A percentile compares a stretch with the other conserved stretches of the same genome.
These are phyloP conservation scores for Arthrinium puccinioides DNA, from an alignment of 2,329 filamentous ascomycete species.

Conservation along the genomic window DNA sequence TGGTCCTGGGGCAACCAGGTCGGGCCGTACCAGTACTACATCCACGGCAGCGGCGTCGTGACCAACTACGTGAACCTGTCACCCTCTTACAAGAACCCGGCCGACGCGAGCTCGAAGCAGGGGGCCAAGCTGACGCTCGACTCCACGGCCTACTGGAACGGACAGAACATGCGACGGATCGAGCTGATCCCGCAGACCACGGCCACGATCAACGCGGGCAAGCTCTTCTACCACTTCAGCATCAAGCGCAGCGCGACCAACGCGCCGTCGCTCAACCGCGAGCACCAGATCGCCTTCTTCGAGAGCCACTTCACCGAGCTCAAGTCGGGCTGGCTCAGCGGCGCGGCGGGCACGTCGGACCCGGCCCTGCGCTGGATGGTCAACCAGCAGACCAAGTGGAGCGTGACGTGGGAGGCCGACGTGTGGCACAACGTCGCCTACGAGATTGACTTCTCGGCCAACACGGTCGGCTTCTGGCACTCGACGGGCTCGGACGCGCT, in stretches of 20 bases:
- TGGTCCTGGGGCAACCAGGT: slow-evolving; percentile 57
- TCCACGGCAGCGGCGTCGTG: slow-evolving; percentile 52
- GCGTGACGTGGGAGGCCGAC: slow-evolving; percentile 49
- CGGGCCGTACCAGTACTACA: slow-evolving; percentile 66
- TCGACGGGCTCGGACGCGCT: slow-evolving; percentile 54
- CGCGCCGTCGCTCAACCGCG: slow-evolving; percentile 51
- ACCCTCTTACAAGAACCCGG: slow-evolving; percentile 55
- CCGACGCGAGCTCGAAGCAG: slow-evolving; percentile 52
- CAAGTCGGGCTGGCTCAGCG: slow-evolving; percentile 57
- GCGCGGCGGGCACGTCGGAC: slow-evolving; percentile 35
- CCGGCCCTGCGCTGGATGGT: slow-evolving; percentile 59
- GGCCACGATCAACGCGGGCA: slow-evolving; percentile 57
- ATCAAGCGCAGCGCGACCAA: slow-evolving; percentile 53
- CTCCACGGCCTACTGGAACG: slow-evolving; percentile 62
- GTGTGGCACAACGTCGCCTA: slow-evolving; percentile 74
- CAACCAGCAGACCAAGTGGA: slow-evolving; percentile 54
- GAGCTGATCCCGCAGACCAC: slow-evolving; percentile 67
- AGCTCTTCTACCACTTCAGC: slow-evolving; percentile 66
- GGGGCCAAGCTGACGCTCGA: slow-evolving; percentile 63
- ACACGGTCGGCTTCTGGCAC: slow-evolving; percentile 62
- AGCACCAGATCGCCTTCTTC: slow-evolving; percentile 60
- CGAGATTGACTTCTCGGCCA: slow-evolving; percentile 59
- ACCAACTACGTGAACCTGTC: slow-evolving; percentile 55
- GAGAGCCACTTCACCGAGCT: slow-evolving; percentile 70
- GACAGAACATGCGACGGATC: slow-evolving; percentile 63